Percentiles rank a stretch among this genome's conserved stretches.
Evolutionary conservation across 352 stramenopile species (phyloP).

Genomic region (Phytophthora ohioensis): DNA sequence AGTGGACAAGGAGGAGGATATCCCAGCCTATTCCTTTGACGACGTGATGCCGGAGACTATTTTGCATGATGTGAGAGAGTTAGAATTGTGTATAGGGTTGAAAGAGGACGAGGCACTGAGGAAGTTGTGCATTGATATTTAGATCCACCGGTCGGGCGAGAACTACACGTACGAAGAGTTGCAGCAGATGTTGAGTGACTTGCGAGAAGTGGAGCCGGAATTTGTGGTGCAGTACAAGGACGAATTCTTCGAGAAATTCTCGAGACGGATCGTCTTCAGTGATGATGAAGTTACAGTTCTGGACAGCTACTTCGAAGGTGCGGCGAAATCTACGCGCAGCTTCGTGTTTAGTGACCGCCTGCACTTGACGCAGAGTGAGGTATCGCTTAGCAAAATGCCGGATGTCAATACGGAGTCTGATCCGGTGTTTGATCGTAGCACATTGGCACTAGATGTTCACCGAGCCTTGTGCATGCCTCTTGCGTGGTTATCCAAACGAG

Average conservation of each 20-base stretch:
- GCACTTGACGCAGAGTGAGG: conserved; percentile 80
- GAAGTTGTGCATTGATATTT: conserved; percentile 4
- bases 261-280: conserved; percentile 54
- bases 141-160: conserved; percentile 82
- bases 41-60: conserved; percentile 70
- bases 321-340: conserved; percentile 51
- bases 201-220: conserved; percentile 61
- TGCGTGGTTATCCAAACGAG: conserved; percentile 24
- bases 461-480: conserved; percentile 64
- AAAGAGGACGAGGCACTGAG: neutral
- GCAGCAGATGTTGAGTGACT: conserved; percentile 61
- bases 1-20: conserved; percentile 3
- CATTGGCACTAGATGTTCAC: conserved; percentile 74
- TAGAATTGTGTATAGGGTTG: neutral
- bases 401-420: conserved; percentile 6
- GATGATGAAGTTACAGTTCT: conserved; percentile 70
- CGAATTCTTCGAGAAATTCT: conserved; percentile 69
- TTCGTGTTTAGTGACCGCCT: conserved; percentile 82
- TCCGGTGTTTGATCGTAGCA: conserved; percentile 50
- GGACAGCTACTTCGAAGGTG: conserved; percentile 59
- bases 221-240: conserved; percentile 66
- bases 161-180: conserved; percentile 80
- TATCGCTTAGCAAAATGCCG: conserved; percentile 41
- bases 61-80: conserved; percentile 65
- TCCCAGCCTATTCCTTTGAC: conserved; percentile 46